Percentiles rank a stretch among this genome's conserved stretches.
phyloP scores from a whole-genome alignment of 169 alveolate genomes.

The Eimeria maxima region DNA sequence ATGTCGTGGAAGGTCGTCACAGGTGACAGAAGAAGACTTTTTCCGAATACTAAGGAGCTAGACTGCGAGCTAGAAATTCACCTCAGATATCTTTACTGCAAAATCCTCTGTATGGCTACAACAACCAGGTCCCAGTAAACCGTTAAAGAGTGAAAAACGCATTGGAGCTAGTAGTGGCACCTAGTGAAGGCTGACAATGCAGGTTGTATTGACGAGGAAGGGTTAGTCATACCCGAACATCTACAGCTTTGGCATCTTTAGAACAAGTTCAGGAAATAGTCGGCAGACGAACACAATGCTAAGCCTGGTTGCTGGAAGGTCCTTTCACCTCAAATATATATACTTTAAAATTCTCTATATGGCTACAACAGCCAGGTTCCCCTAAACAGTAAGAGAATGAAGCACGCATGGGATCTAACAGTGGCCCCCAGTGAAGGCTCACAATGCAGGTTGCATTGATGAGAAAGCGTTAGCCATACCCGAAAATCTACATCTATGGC shows the following conservation, averaged over 20 bases:
- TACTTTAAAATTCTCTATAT: neutral
- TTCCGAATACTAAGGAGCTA: conserved; percentile 75
- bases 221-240: neutral
- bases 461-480: neutral
- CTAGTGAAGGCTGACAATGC: neutral
- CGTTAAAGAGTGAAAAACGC: neutral
- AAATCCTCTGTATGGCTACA: neutral
- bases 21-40: conserved; percentile 80
- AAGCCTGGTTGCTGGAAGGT: too few relatives aligned
- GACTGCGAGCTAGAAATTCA: neutral
- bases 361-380: neutral
- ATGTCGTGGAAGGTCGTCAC: conserved; percentile 28
- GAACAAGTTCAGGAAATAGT: neutral
- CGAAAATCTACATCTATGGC: neutral
- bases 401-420: neutral
- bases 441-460: neutral
- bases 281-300: neutral
- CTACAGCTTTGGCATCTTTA: neutral
- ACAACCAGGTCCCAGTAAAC: neutral
- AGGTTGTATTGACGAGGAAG: neutral
- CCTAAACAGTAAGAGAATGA: neutral
- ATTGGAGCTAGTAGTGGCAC: neutral
- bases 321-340: neutral
- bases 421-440: neutral
- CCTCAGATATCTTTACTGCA: neutral